Conservation (phyloP, 116 monocot species). For the Iris pallida region DNA sequence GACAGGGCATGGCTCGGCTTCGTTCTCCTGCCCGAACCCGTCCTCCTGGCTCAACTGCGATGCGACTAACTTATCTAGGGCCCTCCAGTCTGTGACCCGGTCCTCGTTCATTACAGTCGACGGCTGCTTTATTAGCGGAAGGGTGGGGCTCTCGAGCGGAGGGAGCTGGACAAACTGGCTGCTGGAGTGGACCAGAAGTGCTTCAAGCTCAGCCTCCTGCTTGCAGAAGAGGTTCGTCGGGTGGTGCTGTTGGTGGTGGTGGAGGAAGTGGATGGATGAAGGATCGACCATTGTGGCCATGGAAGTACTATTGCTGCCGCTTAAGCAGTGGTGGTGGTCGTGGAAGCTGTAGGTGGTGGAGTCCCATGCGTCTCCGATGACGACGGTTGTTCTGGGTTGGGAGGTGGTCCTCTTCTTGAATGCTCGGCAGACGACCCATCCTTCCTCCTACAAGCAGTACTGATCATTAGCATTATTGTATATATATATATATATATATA, state of each 20-base stretch:
- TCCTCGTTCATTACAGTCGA: conserved; percentile 11
- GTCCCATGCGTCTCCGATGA: conserved; percentile 37
- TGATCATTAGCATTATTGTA: too few species aligned
- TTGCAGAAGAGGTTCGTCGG: conserved; percentile 33
- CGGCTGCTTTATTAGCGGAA: conserved; percentile 12
- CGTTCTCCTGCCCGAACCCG: neutral
- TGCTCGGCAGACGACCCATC: conserved; percentile 96
- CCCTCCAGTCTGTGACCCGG: conserved; percentile 78
- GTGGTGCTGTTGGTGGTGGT: conserved; percentile 14
- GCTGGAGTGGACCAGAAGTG: conserved; percentile 25
- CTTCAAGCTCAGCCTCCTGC: conserved; percentile 52
- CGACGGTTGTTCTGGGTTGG: conserved; percentile 24
- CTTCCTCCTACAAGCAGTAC: conserved; percentile 68
- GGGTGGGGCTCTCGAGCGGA: conserved; percentile 64
- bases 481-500: too few species aligned
- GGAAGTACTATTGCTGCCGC: conserved; percentile 3
- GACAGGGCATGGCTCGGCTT: neutral
- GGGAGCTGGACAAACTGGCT: conserved; percentile 60
- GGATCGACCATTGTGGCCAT: neutral
- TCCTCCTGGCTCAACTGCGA: conserved; percentile 83
- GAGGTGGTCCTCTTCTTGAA: conserved; percentile 71
- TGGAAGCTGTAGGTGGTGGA: conserved; percentile 12
- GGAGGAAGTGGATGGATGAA: conserved; percentile 12
- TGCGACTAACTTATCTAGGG: conserved; percentile 85
- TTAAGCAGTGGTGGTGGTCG: conserved; percentile 9